A percentile compares a stretch with the other conserved stretches of the same genome.
Evolutionary conservation across 2,329 filamentous ascomycete genomes (phyloP).

Genomic region (Alternaria ventricosa): DNA sequence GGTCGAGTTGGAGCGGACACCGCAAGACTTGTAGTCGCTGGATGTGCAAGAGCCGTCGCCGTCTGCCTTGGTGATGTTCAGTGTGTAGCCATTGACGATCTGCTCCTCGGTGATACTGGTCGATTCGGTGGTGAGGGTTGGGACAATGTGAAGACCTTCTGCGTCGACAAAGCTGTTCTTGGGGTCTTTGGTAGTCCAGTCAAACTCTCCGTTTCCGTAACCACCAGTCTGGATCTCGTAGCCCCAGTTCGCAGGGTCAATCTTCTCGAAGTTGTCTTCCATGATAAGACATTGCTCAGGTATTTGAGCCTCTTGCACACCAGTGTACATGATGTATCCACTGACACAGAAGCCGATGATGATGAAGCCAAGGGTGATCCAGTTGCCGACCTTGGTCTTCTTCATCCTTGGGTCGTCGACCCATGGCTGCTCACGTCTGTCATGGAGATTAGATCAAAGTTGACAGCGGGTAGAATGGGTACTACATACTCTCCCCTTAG

Average conservation of each 20-base stretch:
- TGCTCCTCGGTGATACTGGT: constrained; percentile 70
- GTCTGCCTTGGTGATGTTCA: constrained; percentile 33
- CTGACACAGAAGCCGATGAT: constrained; percentile 16
- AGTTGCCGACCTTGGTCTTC: constrained; percentile 29
- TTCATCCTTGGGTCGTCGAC: constrained; percentile 27
- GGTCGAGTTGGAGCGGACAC: constrained; percentile 75
- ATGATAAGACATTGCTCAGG: constrained; percentile 35
- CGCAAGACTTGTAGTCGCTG: constrained; percentile 63
- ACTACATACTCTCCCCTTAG: constrained; percentile 29
- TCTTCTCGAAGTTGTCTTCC: constrained; percentile 67
- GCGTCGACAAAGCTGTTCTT: constrained; percentile 76
- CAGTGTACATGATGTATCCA: constrained; percentile 29
- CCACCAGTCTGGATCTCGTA: constrained; percentile 72
- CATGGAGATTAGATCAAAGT: not conserved
- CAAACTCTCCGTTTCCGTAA: constrained; percentile 74
- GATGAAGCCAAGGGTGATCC: constrained; percentile 24
- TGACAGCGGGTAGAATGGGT: not conserved
- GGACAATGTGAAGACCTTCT: constrained; percentile 74
- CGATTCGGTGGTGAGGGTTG: constrained; percentile 71
- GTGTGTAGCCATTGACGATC: constrained; percentile 59
- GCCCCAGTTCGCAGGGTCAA: constrained; percentile 69
- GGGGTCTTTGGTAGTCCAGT: constrained; percentile 72
- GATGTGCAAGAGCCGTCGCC: constrained; percentile 71
- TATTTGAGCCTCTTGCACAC: constrained; percentile 19
- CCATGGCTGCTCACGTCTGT: constrained; percentile 34